Base-by-base conservation (phyloP, 768 basidiomycete genomes). In the Pholiota conissans region DNA sequence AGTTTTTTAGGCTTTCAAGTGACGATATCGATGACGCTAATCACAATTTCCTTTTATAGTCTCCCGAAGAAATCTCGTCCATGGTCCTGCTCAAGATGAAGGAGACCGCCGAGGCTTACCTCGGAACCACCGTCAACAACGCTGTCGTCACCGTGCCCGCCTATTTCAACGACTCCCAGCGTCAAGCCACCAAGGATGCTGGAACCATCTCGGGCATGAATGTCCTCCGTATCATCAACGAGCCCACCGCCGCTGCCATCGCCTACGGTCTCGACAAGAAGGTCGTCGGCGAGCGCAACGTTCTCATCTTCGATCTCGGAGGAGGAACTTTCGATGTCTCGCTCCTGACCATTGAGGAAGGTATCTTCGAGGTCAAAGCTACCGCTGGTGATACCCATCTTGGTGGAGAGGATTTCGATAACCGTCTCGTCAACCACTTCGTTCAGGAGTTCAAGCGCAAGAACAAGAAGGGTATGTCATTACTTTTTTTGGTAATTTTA, bases 271-370 rank as follows among this genome's bases (percentile, higher is more conserved):
- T 93, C 56, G 97, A 98, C 75, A 90, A 91, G 71, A 93, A 97
- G 79, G 87, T 90, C 70, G 93, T 91, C 77, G 79, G 85, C 60
- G 96, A 98, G 84, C 94, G 93, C 79, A 98, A 96, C 71, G 96
- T 99, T 59, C 88, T 99, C 73, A 98, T 99, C 74, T 99, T 99
- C 82, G 96, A 99, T 82, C 84, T 99, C 58, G 96, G 96, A 72
- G 96, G 96, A 82, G 96, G 96, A 81, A 99, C 97, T 64, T 98
- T 99, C 82, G 97, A 98, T 90, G 97, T 98, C 55, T 99, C 97
- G 55, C 87, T 99, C 55, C 85, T 99, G 65, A 95, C 94, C 77
- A 98, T 98, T 81, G 92, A 83, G 64, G 95, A 95, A 71, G 96
- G 96, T 78, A 94, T 98, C 71, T 98, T 98, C 72, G 95, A 95